Conservation (phyloP, 2,329 filamentous ascomycete genomes). For the Falciphora oryzae region DNA sequence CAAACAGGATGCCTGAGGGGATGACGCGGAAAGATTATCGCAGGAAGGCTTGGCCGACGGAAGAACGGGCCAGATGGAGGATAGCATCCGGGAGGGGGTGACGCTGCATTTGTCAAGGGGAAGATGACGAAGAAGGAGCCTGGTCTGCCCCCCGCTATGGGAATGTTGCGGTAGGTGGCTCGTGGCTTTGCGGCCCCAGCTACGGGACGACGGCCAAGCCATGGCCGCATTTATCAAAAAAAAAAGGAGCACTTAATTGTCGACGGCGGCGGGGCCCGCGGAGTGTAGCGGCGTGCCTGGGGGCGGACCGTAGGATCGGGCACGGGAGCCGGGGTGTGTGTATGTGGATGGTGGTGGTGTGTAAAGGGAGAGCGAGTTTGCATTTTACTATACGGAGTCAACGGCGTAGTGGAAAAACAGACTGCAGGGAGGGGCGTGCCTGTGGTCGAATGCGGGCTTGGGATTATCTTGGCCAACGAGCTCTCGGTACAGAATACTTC, state of each 20-base stretch:
- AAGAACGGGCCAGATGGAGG: not conserved
- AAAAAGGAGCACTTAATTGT: not conserved
- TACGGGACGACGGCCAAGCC: not conserved
- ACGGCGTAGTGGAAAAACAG: not conserved
- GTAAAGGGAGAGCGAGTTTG: no score
- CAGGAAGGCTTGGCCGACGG: not conserved
- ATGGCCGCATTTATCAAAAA: not conserved
- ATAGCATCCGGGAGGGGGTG: not conserved
- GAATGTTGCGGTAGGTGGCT: not conserved
- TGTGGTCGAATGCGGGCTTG: no score
- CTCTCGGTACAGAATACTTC: not conserved
- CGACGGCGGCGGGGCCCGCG: not conserved
- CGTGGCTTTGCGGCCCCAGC: not conserved
- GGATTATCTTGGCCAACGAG: not conserved
- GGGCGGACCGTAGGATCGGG: not conserved
- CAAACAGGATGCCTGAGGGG: not conserved
- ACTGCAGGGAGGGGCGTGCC: not conserved
- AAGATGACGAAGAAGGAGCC: not conserved
- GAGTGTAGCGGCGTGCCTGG: not conserved
- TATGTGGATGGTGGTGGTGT: not conserved
- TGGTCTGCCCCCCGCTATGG: no score
- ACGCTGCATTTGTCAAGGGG: not conserved
- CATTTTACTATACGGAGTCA: not conserved
- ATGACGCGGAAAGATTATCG: constrained; percentile 1
- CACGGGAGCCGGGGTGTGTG: not conserved